Evolutionary conservation across 2,329 filamentous ascomycete species (phyloP).

Genomic region (Chaetomiaceae sp.): DNA sequence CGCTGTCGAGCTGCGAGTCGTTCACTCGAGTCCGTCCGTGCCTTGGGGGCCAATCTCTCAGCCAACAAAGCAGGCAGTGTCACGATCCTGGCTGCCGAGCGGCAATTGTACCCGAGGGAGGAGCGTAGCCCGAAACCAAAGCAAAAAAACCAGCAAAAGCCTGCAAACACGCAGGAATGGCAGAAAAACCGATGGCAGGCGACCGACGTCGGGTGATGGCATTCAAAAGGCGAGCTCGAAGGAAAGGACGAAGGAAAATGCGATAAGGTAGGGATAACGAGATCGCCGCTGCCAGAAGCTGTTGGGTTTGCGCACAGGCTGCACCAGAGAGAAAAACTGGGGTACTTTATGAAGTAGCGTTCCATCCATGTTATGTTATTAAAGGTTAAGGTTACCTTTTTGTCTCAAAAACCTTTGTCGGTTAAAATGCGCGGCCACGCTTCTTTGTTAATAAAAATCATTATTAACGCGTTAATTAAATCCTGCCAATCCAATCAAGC

Average conservation of each 20-base stretch:
- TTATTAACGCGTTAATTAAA: slow-evolving; percentile 24
- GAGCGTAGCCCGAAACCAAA: not conserved
- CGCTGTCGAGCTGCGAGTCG: not conserved
- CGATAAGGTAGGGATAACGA: not conserved
- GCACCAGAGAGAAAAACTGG: too few relatives aligned
- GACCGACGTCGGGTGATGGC: too few relatives aligned
- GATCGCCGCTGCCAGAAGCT: too few relatives aligned
- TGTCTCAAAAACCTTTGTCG: slow-evolving; percentile 20
- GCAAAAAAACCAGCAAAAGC: not conserved
- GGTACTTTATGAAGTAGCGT: too few relatives aligned
- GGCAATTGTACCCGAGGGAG: slow-evolving; percentile 9
- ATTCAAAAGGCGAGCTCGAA: too few relatives aligned
- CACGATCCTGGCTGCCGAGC: not conserved
- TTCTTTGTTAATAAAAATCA: slow-evolving; percentile 23
- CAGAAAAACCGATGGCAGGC: too few relatives aligned
- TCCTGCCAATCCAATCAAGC: slow-evolving; percentile 18
- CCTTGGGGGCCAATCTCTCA: not conserved
- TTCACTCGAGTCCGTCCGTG: not conserved
- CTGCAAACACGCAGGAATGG: not conserved
- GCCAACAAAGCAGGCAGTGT: not conserved
- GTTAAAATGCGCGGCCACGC: slow-evolving; percentile 21
- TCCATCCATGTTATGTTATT: too few relatives aligned
- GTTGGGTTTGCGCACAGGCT: too few relatives aligned
- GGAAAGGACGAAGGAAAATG: too few relatives aligned
- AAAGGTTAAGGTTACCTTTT: slow-evolving; percentile 11